Evolutionary conservation across 2,329 filamentous ascomycete species (phyloP).

Genomic region (Colletotrichum scovillei): DNA sequence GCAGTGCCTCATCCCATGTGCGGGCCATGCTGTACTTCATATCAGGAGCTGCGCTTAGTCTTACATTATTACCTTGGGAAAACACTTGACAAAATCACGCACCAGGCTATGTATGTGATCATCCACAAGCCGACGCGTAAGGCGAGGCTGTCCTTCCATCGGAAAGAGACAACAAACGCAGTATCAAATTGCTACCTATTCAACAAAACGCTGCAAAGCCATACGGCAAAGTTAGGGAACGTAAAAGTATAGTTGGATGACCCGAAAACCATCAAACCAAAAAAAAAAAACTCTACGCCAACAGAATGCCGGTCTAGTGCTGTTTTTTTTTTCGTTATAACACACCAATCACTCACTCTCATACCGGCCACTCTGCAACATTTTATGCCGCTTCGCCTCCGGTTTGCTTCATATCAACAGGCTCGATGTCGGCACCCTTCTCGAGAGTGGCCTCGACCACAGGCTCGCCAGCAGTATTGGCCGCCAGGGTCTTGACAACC

Average conservation of each 20-base stretch:
- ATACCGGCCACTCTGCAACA: background rate
- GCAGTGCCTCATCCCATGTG: background rate
- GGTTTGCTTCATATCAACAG: conserved; percentile 47
- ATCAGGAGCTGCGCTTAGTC: background rate
- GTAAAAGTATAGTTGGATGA: conserved; percentile 28
- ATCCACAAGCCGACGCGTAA: conserved; percentile 33
- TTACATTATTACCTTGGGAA: background rate
- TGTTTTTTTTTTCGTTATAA: conserved; percentile 27
- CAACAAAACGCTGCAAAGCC: conserved; percentile 30
- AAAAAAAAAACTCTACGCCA: conserved; percentile 13
- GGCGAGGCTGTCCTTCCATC: conserved; percentile 34
- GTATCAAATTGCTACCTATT: conserved; percentile 36
- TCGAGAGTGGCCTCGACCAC: conserved; percentile 53
- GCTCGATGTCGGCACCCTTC: conserved; percentile 48
- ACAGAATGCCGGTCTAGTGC: conserved; percentile 27
- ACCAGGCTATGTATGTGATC: conserved; percentile 30
- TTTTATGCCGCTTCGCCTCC: conserved; percentile 31
- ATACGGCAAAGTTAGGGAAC: conserved; percentile 31
- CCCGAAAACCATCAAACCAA: conserved; percentile 19
- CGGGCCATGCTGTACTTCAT: background rate
- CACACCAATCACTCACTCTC: conserved; percentile 17
- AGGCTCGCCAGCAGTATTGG: conserved; percentile 57
- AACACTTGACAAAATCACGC: conserved; percentile 18
- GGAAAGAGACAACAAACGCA: conserved; percentile 36
- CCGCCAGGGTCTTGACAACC: conserved; percentile 49